Evolutionary conservation across 176 grass and related monocot genomes (phyloP), one percentile per base, ranked within the genome.

Genomic region (Paspalum vaginatum): DNA sequence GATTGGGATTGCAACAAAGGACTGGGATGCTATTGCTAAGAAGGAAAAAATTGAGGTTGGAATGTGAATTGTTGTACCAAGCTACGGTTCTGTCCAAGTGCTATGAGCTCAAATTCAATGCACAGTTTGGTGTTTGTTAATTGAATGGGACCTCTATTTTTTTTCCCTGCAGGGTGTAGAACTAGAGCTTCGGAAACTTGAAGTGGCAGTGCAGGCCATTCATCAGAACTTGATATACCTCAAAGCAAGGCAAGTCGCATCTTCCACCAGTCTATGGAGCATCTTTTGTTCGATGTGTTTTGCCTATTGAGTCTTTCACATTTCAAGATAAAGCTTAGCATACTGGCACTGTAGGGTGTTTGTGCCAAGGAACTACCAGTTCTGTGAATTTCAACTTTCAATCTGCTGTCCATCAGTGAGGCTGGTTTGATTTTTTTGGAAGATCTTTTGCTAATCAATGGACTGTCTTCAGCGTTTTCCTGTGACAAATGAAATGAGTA

Each of bases 11-110:
- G 96, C 92, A 53, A 75, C 92, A 11, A 91, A 91, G 86, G 92
- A 99, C 64, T 95, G 92, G 90, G 96, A 93, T 83, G 84, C 88
- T 61, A 88, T 99, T 43, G 96, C 90, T 84, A 92, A 85, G 63
- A 98, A 99, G 66, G 90, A 99, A 79, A 99, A 99, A 77, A 84
- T 99, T 73, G 84, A 98, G 92, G 96, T 93, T 37, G 26, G 65
- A 54, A 78, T 72, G 61, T 48, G 44, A 83, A 59, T 72, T 82
- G 8, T 18, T 32, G 24, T 32, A 27, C 57, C 18, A 60, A 74
- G 51, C 46, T 25, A 49, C 47, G 18, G 21, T 43, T 10, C 40
- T 24, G 49, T 74, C 38, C 43, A 59, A 51, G 58, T 85, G 58
- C 50, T 21, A 48, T 64, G 27, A 50, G 26, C 49, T 81, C 66